Conservation (phyloP, 208 protist genomes). For the Trypanosoma conorhini region DNA sequence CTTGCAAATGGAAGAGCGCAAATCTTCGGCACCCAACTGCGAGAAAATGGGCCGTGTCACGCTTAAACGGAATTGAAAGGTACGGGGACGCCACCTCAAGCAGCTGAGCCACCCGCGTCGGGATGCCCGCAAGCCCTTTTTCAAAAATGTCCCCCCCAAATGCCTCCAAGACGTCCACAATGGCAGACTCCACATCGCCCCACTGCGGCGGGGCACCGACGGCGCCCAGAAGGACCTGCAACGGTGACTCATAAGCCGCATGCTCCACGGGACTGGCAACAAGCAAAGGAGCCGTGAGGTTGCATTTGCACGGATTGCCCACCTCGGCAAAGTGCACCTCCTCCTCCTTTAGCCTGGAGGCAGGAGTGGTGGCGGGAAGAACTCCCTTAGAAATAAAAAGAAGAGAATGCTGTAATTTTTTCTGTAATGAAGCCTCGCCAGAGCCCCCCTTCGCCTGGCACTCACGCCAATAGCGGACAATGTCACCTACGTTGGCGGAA, state of each 20-base stretch:
- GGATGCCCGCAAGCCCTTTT: conserved; percentile 51
- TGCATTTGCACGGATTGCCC: conserved; percentile 27
- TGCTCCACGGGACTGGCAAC: not conserved
- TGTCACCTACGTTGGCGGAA: conserved; percentile 60
- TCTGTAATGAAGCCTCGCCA: not conserved
- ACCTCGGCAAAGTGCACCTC: conserved; percentile 27
- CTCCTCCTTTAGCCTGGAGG: conserved; percentile 9
- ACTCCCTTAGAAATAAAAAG: conserved; percentile 46
- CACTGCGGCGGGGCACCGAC: conserved; percentile 16
- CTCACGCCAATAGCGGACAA: conserved; percentile 31
- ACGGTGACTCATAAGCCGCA: conserved; percentile 1
- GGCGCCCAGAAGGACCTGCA: conserved; percentile 33
- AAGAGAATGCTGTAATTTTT: conserved; percentile 4
- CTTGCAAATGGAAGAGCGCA: conserved; percentile 64
- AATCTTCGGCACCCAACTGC: conserved; percentile 72
- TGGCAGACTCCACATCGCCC: conserved; percentile 36
- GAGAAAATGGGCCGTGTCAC: conserved; percentile 61
- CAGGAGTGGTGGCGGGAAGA: conserved; percentile 23
- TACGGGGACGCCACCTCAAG: conserved; percentile 31
- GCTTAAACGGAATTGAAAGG: conserved; percentile 58
- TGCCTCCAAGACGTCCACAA: conserved; percentile 60
- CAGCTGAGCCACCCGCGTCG: conserved; percentile 31
- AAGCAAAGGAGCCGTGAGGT: conserved; percentile 24
- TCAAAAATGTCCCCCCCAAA: conserved; percentile 47
- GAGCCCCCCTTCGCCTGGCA: conserved; percentile 1